Conservation (phyloP, 2,329 filamentous ascomycete species). For the Colletotrichum musicola region DNA sequence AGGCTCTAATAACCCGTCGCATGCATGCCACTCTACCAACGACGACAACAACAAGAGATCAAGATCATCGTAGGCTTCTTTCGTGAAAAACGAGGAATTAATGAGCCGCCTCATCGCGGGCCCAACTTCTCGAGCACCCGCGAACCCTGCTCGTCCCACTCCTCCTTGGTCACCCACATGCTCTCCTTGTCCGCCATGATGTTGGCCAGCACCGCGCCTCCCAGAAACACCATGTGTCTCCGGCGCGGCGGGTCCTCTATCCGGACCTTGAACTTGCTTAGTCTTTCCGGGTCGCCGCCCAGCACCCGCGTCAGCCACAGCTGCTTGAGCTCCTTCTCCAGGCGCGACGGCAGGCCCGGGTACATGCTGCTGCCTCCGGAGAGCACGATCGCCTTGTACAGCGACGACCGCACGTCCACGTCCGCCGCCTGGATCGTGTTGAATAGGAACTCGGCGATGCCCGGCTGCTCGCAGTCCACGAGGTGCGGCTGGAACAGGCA, state of each 20-base stretch:
- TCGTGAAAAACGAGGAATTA: not conserved
- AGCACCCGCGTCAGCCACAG: constrained; percentile 95
- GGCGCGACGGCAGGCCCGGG: constrained; percentile 89
- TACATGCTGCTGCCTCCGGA: constrained; percentile 99
- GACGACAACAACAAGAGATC: constrained; percentile 20
- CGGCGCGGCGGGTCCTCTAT: constrained; percentile 97
- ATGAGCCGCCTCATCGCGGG: constrained; percentile 71
- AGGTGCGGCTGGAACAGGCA: constrained; percentile 99
- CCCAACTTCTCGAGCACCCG: constrained; percentile 92
- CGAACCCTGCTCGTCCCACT: constrained; percentile 95
- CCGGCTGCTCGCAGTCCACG: constrained; percentile 96
- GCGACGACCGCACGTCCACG: constrained; percentile 90
- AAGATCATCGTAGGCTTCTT: constrained; percentile 13
- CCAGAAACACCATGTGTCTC: constrained; percentile 99
- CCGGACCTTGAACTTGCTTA: constrained; percentile 99
- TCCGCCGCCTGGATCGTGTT: constrained; percentile 98
- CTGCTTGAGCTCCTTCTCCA: constrained; percentile 99
- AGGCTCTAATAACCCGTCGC: constrained; percentile 37
- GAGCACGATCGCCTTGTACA: constrained; percentile 97
- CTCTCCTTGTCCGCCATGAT: constrained; percentile 99
- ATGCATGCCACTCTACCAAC: constrained; percentile 39
- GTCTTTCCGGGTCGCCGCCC: constrained; percentile 88
- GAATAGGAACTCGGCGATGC: constrained; percentile 97
- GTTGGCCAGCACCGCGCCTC: constrained; percentile 95
- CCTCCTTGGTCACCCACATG: constrained; percentile 98